A percentile compares a stretch with the other conserved stretches of the same genome.
These are phyloP conservation scores for Exophiala oligosperma DNA, from an alignment of 2,329 filamentous ascomycete genomes.

Conservation along the genomic window DNA sequence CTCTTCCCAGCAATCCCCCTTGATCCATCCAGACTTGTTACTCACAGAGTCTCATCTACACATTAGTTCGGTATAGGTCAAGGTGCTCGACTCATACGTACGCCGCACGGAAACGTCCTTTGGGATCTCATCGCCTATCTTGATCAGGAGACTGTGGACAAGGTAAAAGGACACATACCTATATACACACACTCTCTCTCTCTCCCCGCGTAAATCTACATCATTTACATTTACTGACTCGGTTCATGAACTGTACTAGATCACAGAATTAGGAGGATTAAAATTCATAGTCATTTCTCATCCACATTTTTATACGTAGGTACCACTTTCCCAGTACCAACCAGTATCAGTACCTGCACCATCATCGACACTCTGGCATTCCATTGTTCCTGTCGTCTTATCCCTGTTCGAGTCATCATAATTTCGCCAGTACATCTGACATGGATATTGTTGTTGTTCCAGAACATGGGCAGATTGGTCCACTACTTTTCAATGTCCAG, in stretches of 20 bases:
- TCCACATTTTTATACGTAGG: constrained; percentile 73
- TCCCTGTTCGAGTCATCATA: not conserved
- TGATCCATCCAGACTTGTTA: no score
- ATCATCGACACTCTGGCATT: no score
- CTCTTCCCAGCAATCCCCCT: no score
- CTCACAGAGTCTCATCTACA: no score
- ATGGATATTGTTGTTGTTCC: not conserved
- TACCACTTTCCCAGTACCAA: not conserved
- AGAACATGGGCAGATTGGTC: constrained; percentile 73
- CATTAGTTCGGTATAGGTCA: constrained; percentile 70
- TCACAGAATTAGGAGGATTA: constrained; percentile 65
- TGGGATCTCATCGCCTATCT: constrained; percentile 77
- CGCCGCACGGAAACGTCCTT: constrained; percentile 67
- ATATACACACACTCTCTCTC: no score
- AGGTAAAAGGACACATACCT: constrained; percentile 8
- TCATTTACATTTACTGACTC: not conserved
- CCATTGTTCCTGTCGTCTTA: no score
- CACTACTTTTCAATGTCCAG: constrained; percentile 64
- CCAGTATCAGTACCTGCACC: no score
- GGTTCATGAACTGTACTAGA: constrained; percentile 32
- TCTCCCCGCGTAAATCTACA: no score
- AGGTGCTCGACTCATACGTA: constrained; percentile 67
- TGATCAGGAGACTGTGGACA: constrained; percentile 61
- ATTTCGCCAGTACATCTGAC: not conserved
- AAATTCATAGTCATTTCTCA: constrained; percentile 74